These are phyloP conservation scores for Aureobasidium sp. DNA, from an alignment of 2,329 filamentous ascomycete species.

Conservation along the genomic window DNA sequence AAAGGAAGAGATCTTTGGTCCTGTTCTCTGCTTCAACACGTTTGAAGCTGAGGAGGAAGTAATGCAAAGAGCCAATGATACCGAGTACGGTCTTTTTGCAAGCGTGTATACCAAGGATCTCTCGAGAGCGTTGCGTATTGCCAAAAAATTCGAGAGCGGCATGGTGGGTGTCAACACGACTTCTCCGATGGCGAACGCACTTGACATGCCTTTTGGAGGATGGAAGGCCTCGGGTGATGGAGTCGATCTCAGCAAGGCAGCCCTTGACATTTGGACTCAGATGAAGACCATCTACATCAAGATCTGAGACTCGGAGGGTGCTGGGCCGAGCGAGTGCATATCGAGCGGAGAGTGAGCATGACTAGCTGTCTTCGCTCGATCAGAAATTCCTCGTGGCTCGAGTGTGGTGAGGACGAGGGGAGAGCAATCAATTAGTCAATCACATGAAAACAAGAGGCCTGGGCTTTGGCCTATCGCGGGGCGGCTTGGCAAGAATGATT, in stretches of 20 bases:
- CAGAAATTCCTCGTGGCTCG: neutral
- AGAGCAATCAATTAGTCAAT: slow-evolving; percentile 15
- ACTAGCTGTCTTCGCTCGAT: neutral
- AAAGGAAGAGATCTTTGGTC: slow-evolving; percentile 26
- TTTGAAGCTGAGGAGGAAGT: slow-evolving; percentile 32
- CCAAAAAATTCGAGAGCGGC: slow-evolving; percentile 20
- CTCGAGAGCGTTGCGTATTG: slow-evolving; percentile 24
- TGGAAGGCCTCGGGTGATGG: slow-evolving; percentile 46
- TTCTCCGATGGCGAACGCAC: slow-evolving; percentile 33
- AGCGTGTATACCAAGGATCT: slow-evolving; percentile 35
- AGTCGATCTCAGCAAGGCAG: slow-evolving; percentile 37
- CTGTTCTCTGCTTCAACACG: slow-evolving; percentile 20
- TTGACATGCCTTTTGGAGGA: slow-evolving; percentile 45
- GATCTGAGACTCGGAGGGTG: neutral
- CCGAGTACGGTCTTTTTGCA: slow-evolving; percentile 32
- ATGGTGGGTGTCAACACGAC: slow-evolving; percentile 25
- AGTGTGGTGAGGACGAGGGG: neutral
- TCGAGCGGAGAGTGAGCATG: neutral
- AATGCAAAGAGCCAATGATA: slow-evolving; percentile 32
- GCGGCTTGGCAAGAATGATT: slow-evolving; percentile 4
- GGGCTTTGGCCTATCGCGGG: slow-evolving; percentile 8
- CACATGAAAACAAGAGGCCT: slow-evolving; percentile 9
- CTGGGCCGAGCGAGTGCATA: neutral
- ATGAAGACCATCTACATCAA: slow-evolving; percentile 32
- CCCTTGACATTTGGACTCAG: slow-evolving; percentile 24